A percentile compares a stretch with the other conserved stretches of the same genome.
These are phyloP conservation scores for Podospora didyma DNA, from an alignment of 495 filamentous ascomycete species.

Conservation along the genomic window DNA sequence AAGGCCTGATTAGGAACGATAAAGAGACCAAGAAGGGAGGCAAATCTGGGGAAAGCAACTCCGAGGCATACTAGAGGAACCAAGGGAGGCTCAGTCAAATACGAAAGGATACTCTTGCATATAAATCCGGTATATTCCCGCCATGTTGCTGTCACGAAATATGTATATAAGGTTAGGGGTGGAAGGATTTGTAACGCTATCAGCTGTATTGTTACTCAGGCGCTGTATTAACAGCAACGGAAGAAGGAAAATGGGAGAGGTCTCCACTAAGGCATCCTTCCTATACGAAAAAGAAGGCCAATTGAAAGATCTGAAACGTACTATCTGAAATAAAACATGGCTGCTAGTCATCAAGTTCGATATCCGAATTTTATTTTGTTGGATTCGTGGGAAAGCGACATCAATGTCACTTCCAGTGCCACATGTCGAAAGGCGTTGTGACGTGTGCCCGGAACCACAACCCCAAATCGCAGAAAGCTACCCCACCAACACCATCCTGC, in stretches of 20 bases:
- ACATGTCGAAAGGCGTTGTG: too few relatives aligned
- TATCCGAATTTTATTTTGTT: too few relatives aligned
- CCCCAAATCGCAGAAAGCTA: background rate
- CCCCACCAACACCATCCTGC: slow-evolving; percentile 7
- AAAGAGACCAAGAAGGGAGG: slow-evolving; percentile 9
- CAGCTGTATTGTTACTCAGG: background rate
- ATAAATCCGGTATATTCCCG: background rate
- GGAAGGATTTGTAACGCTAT: slow-evolving; percentile 10
- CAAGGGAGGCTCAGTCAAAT: too few relatives aligned
- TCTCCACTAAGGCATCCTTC: background rate
- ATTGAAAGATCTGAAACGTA: background rate
- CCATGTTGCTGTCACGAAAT: background rate
- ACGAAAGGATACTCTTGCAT: too few relatives aligned
- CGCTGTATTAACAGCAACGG: too few relatives aligned
- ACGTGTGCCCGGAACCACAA: too few relatives aligned
- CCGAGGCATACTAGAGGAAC: background rate
- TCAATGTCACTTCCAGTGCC: too few relatives aligned
- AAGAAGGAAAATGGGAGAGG: too few relatives aligned
- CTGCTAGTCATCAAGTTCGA: too few relatives aligned
- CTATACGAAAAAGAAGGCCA: background rate
- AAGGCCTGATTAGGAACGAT: slow-evolving; percentile 24
- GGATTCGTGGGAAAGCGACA: too few relatives aligned
- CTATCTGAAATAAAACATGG: too few relatives aligned
- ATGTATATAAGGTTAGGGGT: too few relatives aligned
- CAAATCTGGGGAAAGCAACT: slow-evolving; percentile 1